These are phyloP conservation scores for Penicillium sp. DNA, from an alignment of 2,329 filamentous ascomycete species.

Conservation along the genomic window DNA sequence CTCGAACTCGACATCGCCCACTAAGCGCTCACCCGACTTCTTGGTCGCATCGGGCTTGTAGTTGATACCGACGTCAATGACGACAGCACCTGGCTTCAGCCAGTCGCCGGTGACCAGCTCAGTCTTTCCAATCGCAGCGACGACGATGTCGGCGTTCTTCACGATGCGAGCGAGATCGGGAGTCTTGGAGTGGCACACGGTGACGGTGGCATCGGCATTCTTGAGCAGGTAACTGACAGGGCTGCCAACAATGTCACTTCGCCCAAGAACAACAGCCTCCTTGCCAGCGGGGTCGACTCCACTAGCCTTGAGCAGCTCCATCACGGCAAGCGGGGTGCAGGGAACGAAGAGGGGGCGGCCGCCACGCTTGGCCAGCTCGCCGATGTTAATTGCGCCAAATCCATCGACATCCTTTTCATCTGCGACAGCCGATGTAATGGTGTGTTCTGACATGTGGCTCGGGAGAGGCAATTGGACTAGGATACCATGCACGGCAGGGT, in stretches of 20 bases:
- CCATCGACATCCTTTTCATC: slow-evolving; percentile 98
- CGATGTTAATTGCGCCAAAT: slow-evolving; percentile 90
- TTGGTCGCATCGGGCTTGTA: slow-evolving; percentile 82
- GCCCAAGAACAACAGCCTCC: slow-evolving; percentile 86
- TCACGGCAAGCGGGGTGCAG: slow-evolving; percentile 95
- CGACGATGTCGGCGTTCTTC: slow-evolving; percentile 79
- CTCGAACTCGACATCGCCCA: slow-evolving; percentile 92
- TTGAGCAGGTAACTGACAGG: slow-evolving; percentile 93
- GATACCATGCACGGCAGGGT: slow-evolving; percentile 80
- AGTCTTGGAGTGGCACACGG: slow-evolving; percentile 89
- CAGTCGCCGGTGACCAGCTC: slow-evolving; percentile 90
- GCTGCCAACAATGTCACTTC: slow-evolving; percentile 95
- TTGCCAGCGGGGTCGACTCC: slow-evolving; percentile 82
- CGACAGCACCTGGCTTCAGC: slow-evolving; percentile 89
- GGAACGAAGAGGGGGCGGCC: slow-evolving; percentile 84
- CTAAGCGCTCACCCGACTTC: slow-evolving; percentile 86
- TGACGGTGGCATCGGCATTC: slow-evolving; percentile 94
- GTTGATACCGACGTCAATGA: slow-evolving; percentile 97
- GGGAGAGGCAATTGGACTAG: slow-evolving; percentile 91
- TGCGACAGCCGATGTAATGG: slow-evolving; percentile 80
- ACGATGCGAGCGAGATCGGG: slow-evolving; percentile 65
- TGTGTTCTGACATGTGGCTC: slow-evolving; percentile 81
- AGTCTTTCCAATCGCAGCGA: slow-evolving; percentile 85
- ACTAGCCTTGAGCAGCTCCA: slow-evolving; percentile 80
- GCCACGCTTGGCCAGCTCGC: slow-evolving; percentile 91